A percentile compares a stretch with the other conserved stretches of the same genome.
Conservation (phyloP, 371 early-diverging fungal species). For the Mucor saturninus region DNA sequence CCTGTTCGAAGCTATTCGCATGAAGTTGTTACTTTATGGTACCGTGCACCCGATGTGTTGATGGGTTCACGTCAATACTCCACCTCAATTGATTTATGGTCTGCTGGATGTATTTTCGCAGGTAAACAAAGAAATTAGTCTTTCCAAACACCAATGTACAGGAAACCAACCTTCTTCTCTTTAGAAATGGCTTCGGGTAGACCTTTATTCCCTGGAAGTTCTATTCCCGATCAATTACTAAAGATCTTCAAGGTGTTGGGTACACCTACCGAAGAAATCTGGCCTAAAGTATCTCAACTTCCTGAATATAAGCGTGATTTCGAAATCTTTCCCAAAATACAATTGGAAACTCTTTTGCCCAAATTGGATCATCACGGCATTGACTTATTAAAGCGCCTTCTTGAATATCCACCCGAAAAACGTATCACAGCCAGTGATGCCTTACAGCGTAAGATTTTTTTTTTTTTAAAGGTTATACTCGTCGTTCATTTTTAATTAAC, state of each 20-base stretch:
- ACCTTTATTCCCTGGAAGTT: conserved; percentile 96
- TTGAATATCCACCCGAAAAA: conserved; percentile 79
- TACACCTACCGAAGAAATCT: conserved; percentile 87
- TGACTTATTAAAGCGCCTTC: conserved; percentile 74
- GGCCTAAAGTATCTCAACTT: conserved; percentile 92
- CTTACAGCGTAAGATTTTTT: conserved; percentile 59
- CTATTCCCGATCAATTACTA: conserved; percentile 86
- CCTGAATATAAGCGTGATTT: conserved; percentile 90
- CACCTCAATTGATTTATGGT: conserved; percentile 99
- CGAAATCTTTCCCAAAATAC: conserved; percentile 71
- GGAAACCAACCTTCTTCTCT: neutral
- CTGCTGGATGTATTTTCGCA: conserved; percentile 96
- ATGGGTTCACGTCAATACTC: conserved; percentile 97
- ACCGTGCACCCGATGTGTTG: conserved; percentile 99
- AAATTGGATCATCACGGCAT: conserved; percentile 83
- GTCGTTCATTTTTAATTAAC: neutral
- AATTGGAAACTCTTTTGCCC: conserved; percentile 76
- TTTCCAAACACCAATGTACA: neutral
- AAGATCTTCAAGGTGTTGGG: conserved; percentile 92
- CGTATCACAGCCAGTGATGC: conserved; percentile 78
- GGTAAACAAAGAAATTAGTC: conserved; percentile 53
- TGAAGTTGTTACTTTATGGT: conserved; percentile 95
- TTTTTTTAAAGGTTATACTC: too few relatives aligned
- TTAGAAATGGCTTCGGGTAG: conserved; percentile 88
- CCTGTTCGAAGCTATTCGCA: conserved; percentile 97